These are phyloP conservation scores for Calonectria leucothoes DNA, from an alignment of 2,329 filamentous ascomycete species.

Conservation along the genomic window DNA sequence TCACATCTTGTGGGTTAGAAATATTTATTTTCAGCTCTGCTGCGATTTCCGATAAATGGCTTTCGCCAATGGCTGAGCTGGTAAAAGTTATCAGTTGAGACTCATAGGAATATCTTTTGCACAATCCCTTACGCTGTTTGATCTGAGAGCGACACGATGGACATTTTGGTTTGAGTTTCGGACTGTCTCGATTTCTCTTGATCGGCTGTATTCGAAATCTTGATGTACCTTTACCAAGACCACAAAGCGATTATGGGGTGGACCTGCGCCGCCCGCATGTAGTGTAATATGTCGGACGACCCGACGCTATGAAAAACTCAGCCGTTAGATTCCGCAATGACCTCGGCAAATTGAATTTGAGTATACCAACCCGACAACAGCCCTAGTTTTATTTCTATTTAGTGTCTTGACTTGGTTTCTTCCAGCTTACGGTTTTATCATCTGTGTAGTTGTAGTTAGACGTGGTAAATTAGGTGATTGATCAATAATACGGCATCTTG, in stretches of 20 bases:
- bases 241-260: too few relatives aligned
- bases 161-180: conserved; percentile 2
- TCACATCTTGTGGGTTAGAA: conserved; percentile 35
- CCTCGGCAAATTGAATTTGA: not conserved
- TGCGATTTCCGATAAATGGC: conserved; percentile 33
- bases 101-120: fast-evolving
- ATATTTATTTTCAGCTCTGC: conserved; percentile 28
- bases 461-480: not conserved
- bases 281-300: not conserved
- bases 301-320: not conserved
- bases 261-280: too few relatives aligned
- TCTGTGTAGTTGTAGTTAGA: not conserved
- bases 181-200: not conserved
- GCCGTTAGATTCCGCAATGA: not conserved
- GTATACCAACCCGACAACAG: not conserved
- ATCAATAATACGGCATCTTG: not conserved
- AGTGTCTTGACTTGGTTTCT: not conserved
- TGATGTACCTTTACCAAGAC: not conserved
- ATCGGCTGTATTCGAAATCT: not conserved
- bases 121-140: not conserved
- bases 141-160: conserved; percentile 5
- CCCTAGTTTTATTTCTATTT: too few relatives aligned
- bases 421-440: not conserved
- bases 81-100: not conserved
- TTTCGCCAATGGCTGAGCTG: conserved; percentile 20